Conservation (phyloP, 331 rosid genomes). For the Saraca asoca region DNA sequence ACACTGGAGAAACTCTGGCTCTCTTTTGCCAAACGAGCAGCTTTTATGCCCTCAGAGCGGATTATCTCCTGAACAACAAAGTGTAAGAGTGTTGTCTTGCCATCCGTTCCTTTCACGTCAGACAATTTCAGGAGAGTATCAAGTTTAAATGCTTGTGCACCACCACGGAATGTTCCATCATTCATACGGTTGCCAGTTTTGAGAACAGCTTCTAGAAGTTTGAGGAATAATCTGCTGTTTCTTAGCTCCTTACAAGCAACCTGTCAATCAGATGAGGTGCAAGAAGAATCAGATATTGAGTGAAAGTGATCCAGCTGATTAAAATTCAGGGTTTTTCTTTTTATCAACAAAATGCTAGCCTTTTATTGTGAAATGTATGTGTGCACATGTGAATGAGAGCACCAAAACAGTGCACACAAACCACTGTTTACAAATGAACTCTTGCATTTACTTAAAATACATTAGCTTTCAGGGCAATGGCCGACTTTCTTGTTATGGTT, state of each 20-base stretch:
- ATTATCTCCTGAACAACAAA: constrained; percentile 93
- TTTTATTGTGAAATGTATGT: too few relatives aligned
- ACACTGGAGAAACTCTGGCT: constrained; percentile 61
- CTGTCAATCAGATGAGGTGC: constrained; percentile 44
- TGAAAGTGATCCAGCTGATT: not conserved
- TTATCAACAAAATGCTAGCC: too few relatives aligned
- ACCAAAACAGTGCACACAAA: not conserved
- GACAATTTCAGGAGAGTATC: constrained; percentile 85
- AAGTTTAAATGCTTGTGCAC: constrained; percentile 94
- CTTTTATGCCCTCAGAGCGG: constrained; percentile 86
- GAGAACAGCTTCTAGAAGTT: constrained; percentile 98
- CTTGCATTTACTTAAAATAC: too few relatives aligned
- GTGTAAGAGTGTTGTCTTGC: constrained; percentile 87
- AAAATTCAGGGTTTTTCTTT: too few relatives aligned
- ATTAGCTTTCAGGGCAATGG: too few relatives aligned
- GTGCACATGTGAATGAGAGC: too few relatives aligned
- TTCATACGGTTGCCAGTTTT: constrained; percentile 99
- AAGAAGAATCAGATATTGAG: constrained; percentile 27
- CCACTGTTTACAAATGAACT: not conserved
- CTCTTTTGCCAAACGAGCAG: constrained; percentile 56
- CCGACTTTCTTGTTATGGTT: too few relatives aligned
- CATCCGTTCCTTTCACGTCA: constrained; percentile 93
- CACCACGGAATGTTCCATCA: constrained; percentile 94
- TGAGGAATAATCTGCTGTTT: constrained; percentile 84
- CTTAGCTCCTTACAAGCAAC: constrained; percentile 82